Base-by-base conservation (phyloP, 176 grass and related monocot species). In the Ananas comosus region DNA sequence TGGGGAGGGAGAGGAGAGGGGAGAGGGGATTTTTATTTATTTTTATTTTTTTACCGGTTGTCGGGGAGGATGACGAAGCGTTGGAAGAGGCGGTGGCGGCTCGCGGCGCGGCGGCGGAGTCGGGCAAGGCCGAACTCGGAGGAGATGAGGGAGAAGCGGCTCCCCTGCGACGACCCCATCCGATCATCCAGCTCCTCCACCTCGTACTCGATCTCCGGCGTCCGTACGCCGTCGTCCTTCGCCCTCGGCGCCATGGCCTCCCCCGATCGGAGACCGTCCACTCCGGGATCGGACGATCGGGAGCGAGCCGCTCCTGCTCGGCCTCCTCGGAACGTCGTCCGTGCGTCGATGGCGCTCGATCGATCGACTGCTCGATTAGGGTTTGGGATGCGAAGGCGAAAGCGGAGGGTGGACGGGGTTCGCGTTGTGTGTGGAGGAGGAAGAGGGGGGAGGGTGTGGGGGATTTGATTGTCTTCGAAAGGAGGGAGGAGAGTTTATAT, bases 51-150 rank as follows among this genome's bases (percentile, higher is more conserved):
- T 49, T 74, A 91, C 95, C 29, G 69, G 72, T 94, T 88, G 63
- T 94, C 95, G 51, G 90, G 90, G 76, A 50, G 72, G 79, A 99
- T 88, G 74, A 99, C 70, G 80, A 80, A 78, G 76, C 75, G 59
- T 56, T 82, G 70, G 27, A 85, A 64, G 63, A 72, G 65, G 3
- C 57, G 64, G 49, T 69, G 63, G 13, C 76, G 69, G 4, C 53
- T 58, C 25, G 1, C 25, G 28, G 72, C 80, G 50, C 67, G 82
- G 25, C 48, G 74, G 76, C 73, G 72, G 65, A 86, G 22, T 33
- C 64, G 76, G 73, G 71, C 28, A 23, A 85, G 76, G 52, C 84
- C 66, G 80, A 88, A 51, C 22, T 88, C 87, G 64, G 80, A 83
- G 64, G 53, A 66, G 80, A 99, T 65, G 63, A 93, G 68, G 28